Conservation (phyloP, 2,329 filamentous ascomycete species). For the Camillea tinctor region DNA sequence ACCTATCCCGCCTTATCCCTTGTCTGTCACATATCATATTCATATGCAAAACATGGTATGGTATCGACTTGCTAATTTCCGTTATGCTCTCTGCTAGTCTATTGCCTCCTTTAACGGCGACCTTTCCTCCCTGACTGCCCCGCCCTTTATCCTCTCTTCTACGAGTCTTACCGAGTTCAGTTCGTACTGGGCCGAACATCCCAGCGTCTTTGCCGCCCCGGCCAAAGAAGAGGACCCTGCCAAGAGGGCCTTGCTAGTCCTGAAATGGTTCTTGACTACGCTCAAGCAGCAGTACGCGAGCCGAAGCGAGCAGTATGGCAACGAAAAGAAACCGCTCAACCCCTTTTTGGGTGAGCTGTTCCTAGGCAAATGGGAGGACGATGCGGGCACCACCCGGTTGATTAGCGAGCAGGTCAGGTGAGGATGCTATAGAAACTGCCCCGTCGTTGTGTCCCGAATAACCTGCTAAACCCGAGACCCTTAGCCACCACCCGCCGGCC, state of each 20-base stretch:
- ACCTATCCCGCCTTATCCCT: not conserved
- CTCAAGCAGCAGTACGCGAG: constrained; percentile 49
- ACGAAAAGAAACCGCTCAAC: constrained; percentile 54
- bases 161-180: constrained; percentile 49
- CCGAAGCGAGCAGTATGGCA: constrained; percentile 42
- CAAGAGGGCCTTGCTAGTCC: constrained; percentile 44
- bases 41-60: too few species aligned
- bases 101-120: constrained; percentile 45
- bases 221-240: constrained; percentile 43
- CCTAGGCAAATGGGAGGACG: constrained; percentile 35
- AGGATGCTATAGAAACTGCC: constrained; percentile 3
- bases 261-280: constrained; percentile 47
- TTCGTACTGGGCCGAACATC: constrained; percentile 50
- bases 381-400: constrained; percentile 31
- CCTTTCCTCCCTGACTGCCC: constrained; percentile 51
- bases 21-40: constrained; percentile 5
- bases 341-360: constrained; percentile 53
- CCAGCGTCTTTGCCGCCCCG: constrained; percentile 46
- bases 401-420: constrained; percentile 47
- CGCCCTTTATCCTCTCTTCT: constrained; percentile 49
- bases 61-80: not conserved
- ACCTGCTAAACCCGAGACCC: constrained; percentile 5
- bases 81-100: constrained; percentile 26
- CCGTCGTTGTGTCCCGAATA: not conserved
- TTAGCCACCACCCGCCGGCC: constrained; percentile 52